Evolutionary conservation across 2,329 filamentous ascomycete species (phyloP).

Genomic region (Stagonosporopsis cucurbitacearum): DNA sequence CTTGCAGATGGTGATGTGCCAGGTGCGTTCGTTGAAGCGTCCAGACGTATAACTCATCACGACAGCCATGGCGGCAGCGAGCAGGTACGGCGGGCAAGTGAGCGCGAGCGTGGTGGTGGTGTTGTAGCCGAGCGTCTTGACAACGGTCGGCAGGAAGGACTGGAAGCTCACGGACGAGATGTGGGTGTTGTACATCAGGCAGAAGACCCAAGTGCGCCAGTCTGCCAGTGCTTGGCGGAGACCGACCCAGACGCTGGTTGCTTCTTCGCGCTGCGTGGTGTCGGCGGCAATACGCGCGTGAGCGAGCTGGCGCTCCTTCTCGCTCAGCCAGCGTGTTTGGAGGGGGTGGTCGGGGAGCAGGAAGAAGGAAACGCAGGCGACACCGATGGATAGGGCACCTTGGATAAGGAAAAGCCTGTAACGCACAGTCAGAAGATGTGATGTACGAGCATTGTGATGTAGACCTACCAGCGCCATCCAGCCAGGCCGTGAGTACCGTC

Average conservation of each 20-base stretch:
- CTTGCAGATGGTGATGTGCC: slow-evolving; percentile 57
- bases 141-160: slow-evolving; percentile 44
- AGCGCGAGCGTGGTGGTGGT: slow-evolving; percentile 45
- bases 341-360: slow-evolving; percentile 40
- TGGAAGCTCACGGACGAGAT: slow-evolving; percentile 40
- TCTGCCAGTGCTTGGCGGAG: slow-evolving; percentile 38
- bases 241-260: slow-evolving; percentile 35
- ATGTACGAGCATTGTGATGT: slow-evolving; percentile 37
- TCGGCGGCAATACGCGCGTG: slow-evolving; percentile 52
- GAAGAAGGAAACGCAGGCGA: slow-evolving; percentile 37
- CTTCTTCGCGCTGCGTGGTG: slow-evolving; percentile 54
- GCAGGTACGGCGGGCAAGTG: slow-evolving; percentile 57
- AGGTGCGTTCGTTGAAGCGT: slow-evolving; percentile 57
- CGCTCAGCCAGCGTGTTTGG: slow-evolving; percentile 54
- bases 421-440: background rate
- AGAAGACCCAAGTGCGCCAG: slow-evolving; percentile 41
- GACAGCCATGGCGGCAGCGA: slow-evolving; percentile 56
- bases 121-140: slow-evolving; percentile 47
- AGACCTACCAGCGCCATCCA: slow-evolving; percentile 49
- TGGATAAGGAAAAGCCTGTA: slow-evolving; percentile 25
- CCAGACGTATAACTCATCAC: slow-evolving; percentile 59
- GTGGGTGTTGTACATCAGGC: slow-evolving; percentile 42
- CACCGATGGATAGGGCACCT: slow-evolving; percentile 31
- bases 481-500: slow-evolving; percentile 35
- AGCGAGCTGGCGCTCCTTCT: slow-evolving; percentile 48